Evolutionary conservation across 257 asterid species (phyloP).

Genomic region (Scutellaria baicalensis): DNA sequence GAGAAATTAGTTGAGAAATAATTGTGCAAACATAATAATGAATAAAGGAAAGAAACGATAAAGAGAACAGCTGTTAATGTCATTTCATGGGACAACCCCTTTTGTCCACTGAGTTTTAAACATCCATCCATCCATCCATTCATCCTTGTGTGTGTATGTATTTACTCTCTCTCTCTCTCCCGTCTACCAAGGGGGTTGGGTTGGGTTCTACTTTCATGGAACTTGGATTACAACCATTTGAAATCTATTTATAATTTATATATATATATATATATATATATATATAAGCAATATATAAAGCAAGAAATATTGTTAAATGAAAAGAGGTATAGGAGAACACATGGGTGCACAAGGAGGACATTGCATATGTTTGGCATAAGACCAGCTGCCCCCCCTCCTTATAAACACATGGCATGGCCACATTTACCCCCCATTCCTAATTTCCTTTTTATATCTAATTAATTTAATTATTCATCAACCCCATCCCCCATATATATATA

Average conservation of each 20-base stretch:
- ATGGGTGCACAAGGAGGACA: not conserved
- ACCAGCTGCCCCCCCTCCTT: not conserved
- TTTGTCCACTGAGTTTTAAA: constrained; percentile 29
- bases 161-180: not conserved
- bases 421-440: too few species aligned
- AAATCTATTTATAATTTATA: too few species aligned
- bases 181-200: too few species aligned
- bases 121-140: not conserved
- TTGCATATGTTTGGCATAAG: not conserved
- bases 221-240: too few species aligned
- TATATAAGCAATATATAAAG: constrained; percentile 7
- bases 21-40: not conserved
- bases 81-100: constrained; percentile 63
- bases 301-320: not conserved
- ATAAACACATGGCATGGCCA: not conserved
- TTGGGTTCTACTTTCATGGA: too few species aligned
- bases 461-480: too few species aligned
- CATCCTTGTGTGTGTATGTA: constrained; percentile 23
- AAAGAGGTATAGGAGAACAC: not conserved
- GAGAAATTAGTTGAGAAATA: not conserved
- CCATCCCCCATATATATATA: too few species aligned
- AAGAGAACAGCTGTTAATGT: constrained; percentile 22
- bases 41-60: not conserved
- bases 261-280: too few species aligned
- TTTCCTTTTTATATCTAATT: too few species aligned